phyloP scores from a whole-genome alignment of 1,139 yeast species.

The Debaryomyces sp. region DNA sequence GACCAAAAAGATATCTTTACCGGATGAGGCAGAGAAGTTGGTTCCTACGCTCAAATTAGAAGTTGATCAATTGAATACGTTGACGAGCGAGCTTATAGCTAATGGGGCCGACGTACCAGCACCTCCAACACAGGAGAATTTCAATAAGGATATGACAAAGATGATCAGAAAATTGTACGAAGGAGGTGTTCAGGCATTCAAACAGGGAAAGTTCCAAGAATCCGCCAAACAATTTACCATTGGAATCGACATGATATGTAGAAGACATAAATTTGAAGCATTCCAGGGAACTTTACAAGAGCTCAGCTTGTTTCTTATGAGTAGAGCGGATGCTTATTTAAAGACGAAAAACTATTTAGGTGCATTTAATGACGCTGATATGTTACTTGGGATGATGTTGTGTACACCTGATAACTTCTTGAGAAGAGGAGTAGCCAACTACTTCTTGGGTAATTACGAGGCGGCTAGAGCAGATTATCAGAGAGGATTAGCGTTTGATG shows the following conservation, averaged over 20 bases:
- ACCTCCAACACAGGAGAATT: slow-evolving; percentile 52
- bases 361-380: slow-evolving; percentile 82
- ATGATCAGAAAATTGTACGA: slow-evolving; percentile 77
- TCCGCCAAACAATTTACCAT: slow-evolving; percentile 73
- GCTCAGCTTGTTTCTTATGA: slow-evolving; percentile 67
- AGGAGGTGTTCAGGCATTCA: slow-evolving; percentile 66
- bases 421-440: slow-evolving; percentile 77
- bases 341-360: slow-evolving; percentile 64
- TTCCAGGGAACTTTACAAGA: slow-evolving; percentile 82
- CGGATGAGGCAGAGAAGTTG: slow-evolving; percentile 22
- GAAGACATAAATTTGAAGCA: slow-evolving; percentile 85
- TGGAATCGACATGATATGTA: slow-evolving; percentile 80
- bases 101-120: slow-evolving; percentile 73
- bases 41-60: slow-evolving; percentile 46
- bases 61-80: slow-evolving; percentile 62
- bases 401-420: slow-evolving; percentile 78
- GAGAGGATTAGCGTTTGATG: slow-evolving; percentile 71
- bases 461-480: slow-evolving; percentile 78
- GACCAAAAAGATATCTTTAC: slow-evolving; percentile 28
- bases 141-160: slow-evolving; percentile 59
- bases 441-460: slow-evolving; percentile 67
- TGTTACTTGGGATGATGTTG: slow-evolving; percentile 65
- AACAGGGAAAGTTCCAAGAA: slow-evolving; percentile 63
- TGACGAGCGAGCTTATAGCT: slow-evolving; percentile 61
- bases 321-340: slow-evolving; percentile 82